Base-by-base conservation (phyloP, 2,329 filamentous ascomycete genomes). In the Fusarium agapanthi region DNA sequence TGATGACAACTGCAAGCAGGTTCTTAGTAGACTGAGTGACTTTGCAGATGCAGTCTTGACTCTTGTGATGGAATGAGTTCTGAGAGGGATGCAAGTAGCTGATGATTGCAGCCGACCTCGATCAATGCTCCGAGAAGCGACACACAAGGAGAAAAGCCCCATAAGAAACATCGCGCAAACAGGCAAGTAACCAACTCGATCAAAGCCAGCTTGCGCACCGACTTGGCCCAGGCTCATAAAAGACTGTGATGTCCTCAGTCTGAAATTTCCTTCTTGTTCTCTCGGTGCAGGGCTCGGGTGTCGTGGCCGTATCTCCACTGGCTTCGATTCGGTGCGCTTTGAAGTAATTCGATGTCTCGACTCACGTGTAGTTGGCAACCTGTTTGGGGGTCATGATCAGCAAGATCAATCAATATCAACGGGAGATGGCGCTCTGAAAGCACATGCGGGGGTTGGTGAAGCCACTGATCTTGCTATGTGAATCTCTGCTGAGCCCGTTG, bases 291-390 rank as follows among this genome's bases (percentile, higher is more conserved):
- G 3, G 22, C 3, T n/a, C 22, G 22, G 15, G 22, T 48, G 5
- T 30, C 15, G 28, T 30, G n/a, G n/a, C n/a, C n/a, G n/a, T n/a
- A n/a, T n/a, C n/a, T n/a, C n/a, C n/a, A n/a, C n/a, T n/a, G n/a
- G n/a, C n/a, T 30, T 18, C 1, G 14, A 9, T 30, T 48, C 14
- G 10, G 28, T 13, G 5, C 3, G 45, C 14, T n/a, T 4, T 13
- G 20, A 12, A 30, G 45, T 2, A 30, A 6, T 30, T 30, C 11
- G 45, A 48, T 9, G 5, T 48, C 0, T 30, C 28, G 14, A 16
- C 22, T 18, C 9, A 10, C 16, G 0, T 0, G 7, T 48, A 9
- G 1, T 0, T 16, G 14, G 14, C 0, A n/a, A 5, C 0, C 14
- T 48, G 45, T n/a, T 16, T 16, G 1, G 0, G 7, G 15, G 32